Evolutionary conservation across 306 rosid genomes (phyloP).

Genomic region (Quercus agrifolia): DNA sequence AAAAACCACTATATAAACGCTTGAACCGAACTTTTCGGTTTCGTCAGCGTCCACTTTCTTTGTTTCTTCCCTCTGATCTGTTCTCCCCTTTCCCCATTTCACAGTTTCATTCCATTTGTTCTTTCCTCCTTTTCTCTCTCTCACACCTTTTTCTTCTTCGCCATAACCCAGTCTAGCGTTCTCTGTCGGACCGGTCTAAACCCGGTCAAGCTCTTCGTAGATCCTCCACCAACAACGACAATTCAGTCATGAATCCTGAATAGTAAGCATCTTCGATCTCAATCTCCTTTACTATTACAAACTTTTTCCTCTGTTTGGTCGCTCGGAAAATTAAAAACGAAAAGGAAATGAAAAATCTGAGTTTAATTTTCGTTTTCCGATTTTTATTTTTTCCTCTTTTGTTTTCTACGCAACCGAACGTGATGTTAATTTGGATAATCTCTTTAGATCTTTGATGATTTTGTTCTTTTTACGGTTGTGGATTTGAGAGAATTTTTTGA

Average conservation of each 20-base stretch:
- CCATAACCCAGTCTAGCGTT: neutral
- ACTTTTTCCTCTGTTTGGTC: neutral
- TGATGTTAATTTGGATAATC: neutral
- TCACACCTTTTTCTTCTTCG: neutral
- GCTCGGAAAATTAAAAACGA: neutral
- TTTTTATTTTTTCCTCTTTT: neutral
- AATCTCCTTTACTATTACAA: neutral
- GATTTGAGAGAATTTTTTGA: neutral
- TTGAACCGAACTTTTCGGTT: neutral
- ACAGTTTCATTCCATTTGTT: neutral
- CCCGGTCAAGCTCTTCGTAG: conserved; percentile 28
- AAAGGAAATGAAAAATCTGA: neutral
- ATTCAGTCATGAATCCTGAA: conserved; percentile 48
- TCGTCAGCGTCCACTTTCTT: neutral
- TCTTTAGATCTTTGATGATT: conserved; percentile 21
- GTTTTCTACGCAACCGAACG: neutral
- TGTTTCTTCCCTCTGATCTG: neutral
- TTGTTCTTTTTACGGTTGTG: neutral
- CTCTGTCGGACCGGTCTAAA: conserved; percentile 25
- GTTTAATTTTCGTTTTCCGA: neutral
- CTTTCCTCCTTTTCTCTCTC: neutral
- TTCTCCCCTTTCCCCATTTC: neutral
- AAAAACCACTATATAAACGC: no score
- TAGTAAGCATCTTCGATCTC: conserved; percentile 37
- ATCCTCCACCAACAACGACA: neutral